Evolutionary conservation across 495 filamentous ascomycete species (phyloP), one percentile per base, ranked within the genome.

Genomic region (Penicillium desertorum): DNA sequence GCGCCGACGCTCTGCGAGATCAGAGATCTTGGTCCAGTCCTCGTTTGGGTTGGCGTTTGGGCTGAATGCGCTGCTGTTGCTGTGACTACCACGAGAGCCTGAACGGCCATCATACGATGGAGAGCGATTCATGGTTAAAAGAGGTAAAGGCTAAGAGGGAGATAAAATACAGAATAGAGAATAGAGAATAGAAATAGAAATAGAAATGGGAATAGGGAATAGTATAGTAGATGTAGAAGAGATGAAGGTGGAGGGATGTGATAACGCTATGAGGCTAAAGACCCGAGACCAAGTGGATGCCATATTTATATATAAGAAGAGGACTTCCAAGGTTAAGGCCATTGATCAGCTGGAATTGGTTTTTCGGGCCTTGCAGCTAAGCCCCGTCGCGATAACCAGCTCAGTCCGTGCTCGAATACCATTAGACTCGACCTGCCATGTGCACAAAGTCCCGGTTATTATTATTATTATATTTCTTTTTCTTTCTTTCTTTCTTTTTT

Each of bases 1-100:
- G 66, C 93, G 82, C 68, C 93, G 81, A 62, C 93, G 85, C 77
- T 97, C 93, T 52, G 93, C 93, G 41, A 97, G 83, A 70, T 98
- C 93, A 44, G 94, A 96, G 74, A 98, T 96, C 84, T 98, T 94
- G 68, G 93, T 98, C 93, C 93, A 98, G 78, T 98, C 93, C 75
- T 98, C 93, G 63, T 96, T 92, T 54, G 94, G 92, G 73, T 97
- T 94, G 63, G 94, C 95, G 58, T 89, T 94, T 62, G 88, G 88
- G 77, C 92, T 96, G 83, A 97, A 97, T 60, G 95, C 94, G 71
- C 91, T 96, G 77, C 92, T 95, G 44, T 91, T 95, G 60, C 84
- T 86, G 68, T 91, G 87, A 54, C 68, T 80, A 17, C 82, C 79
- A 61, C 86, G 84, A 43, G 89, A 71, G 57, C 67, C 65, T 49